Evolutionary conservation across 208 protist species (phyloP).

Genomic region (Entamoeba histolytica): DNA sequence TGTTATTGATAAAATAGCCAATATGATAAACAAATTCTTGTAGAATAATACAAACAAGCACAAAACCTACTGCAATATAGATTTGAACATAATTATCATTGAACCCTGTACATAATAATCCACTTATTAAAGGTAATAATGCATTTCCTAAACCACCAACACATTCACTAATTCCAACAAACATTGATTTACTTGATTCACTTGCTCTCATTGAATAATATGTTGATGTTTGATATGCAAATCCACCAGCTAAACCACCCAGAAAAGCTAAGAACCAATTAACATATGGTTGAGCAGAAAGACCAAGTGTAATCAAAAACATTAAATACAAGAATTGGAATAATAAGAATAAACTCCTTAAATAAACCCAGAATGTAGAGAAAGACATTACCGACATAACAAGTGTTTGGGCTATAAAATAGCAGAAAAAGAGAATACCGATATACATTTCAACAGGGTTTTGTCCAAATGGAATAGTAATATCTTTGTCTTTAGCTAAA

Average conservation of each 20-base stretch:
- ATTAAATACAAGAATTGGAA: background rate
- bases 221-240: background rate
- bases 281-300: background rate
- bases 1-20: background rate
- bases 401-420: background rate
- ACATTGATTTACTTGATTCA: background rate
- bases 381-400: background rate
- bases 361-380: background rate
- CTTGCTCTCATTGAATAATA: background rate
- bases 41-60: background rate
- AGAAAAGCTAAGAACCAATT: background rate
- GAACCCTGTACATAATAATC: background rate
- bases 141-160: background rate
- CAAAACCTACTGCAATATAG: background rate
- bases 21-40: background rate
- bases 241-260: background rate
- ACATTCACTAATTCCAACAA: background rate
- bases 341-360: background rate
- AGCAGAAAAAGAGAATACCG: background rate
- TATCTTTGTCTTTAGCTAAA: background rate
- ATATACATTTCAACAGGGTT: background rate
- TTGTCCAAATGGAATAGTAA: background rate
- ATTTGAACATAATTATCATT: background rate
- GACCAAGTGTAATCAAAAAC: background rate
- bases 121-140: background rate